These are phyloP conservation scores for Arachis stenosperma DNA, from an alignment of 306 rosid species.

Conservation along the genomic window DNA sequence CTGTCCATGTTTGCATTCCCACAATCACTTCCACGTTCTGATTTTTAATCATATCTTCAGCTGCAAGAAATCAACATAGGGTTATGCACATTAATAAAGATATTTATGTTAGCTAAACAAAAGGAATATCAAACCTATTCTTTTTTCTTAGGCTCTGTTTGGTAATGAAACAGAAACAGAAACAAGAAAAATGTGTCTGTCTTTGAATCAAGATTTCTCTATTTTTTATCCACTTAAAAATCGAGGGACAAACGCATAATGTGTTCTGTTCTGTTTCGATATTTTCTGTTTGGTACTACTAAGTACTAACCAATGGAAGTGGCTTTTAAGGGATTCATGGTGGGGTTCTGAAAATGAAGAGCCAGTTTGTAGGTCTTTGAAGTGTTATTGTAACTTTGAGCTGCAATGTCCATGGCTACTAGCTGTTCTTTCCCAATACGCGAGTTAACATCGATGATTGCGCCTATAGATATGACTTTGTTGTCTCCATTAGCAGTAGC, in stretches of 20 bases:
- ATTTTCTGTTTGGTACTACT: no score
- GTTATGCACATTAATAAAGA: neutral
- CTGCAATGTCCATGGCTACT: conserved; percentile 55
- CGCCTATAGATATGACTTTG: conserved; percentile 46
- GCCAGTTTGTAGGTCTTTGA: conserved; percentile 40
- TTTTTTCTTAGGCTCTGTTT: neutral
- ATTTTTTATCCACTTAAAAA: no score
- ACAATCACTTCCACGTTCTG: conserved; percentile 50
- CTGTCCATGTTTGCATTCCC: conserved; percentile 65
- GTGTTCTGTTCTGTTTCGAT: no score
- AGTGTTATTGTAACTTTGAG: conserved; percentile 42
- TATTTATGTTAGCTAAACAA: neutral
- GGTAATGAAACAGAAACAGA: no score
- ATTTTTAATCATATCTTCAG: conserved; percentile 47
- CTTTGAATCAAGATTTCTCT: no score
- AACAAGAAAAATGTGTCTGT: no score
- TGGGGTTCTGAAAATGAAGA: conserved; percentile 38
- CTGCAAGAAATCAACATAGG: conserved; percentile 38
- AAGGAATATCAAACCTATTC: neutral
- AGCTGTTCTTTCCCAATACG: conserved; percentile 56
- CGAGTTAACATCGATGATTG: conserved; percentile 45
- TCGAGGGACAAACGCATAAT: no score
- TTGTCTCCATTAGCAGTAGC: neutral
- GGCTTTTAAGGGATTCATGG: conserved; percentile 32
- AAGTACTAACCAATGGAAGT: conserved; percentile 44